phyloP scores from a whole-genome alignment of 495 filamentous ascomycete species.

The Hypoxylon lienhwacheense region DNA sequence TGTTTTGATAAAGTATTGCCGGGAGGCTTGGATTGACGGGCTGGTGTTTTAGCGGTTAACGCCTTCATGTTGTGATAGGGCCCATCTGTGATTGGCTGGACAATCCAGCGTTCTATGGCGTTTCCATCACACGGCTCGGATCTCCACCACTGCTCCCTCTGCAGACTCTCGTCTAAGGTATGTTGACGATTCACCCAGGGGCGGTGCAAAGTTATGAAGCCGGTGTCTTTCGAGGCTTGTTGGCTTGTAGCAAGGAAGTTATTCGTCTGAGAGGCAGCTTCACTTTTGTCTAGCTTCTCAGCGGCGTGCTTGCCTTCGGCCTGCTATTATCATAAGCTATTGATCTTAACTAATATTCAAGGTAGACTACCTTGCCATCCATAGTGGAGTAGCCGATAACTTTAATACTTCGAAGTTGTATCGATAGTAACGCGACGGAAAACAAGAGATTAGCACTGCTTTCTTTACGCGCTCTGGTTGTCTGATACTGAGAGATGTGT shows the following conservation, averaged over 20 bases:
- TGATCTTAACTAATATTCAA: neutral
- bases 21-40: neutral
- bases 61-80: slow-evolving; percentile 22
- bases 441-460: neutral
- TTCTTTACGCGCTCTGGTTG: neutral
- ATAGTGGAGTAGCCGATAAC: slow-evolving; percentile 1
- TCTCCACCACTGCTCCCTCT: slow-evolving; percentile 2
- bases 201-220: slow-evolving; percentile 4
- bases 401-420: neutral
- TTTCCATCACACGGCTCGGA: neutral
- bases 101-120: slow-evolving; percentile 12
- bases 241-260: neutral
- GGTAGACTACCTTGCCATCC: slow-evolving; percentile 16
- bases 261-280: neutral
- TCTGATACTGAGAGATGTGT: neutral
- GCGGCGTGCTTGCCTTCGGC: neutral
- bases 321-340: slow-evolving; percentile 11
- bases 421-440: neutral
- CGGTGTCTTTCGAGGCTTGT: neutral
- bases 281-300: neutral
- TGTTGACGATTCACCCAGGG: slow-evolving; percentile 12
- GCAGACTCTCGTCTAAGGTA: neutral
- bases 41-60: slow-evolving; percentile 1
- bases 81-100: slow-evolving; percentile 15
- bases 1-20: neutral